Evolutionary conservation across 352 stramenopile species (phyloP).

Genomic region (Globisporangium spiculum): DNA sequence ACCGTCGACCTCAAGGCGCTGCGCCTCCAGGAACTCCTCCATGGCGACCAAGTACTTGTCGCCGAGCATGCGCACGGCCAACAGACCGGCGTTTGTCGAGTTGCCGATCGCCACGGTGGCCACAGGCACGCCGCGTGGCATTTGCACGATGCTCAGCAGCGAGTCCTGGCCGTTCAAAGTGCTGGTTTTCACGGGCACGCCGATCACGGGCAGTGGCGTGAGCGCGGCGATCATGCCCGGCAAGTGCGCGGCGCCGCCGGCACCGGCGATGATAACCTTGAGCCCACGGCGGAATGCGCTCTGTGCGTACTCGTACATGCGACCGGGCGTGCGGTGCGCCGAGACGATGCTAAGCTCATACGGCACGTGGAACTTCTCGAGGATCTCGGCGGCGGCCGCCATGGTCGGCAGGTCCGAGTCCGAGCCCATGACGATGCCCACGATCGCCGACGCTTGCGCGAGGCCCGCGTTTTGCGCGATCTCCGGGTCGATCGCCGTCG

Average conservation of each 20-base stretch:
- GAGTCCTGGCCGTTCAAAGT: slow-evolving; percentile 97
- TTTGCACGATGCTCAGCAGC: slow-evolving; percentile 98
- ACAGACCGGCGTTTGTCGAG: slow-evolving; percentile 96
- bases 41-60: slow-evolving; percentile 85
- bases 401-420: slow-evolving; percentile 98
- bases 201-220: slow-evolving; percentile 90
- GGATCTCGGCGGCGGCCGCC: slow-evolving; percentile 92
- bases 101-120: slow-evolving; percentile 99
- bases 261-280: slow-evolving; percentile 93
- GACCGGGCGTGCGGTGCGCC: slow-evolving; percentile 96
- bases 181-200: slow-evolving; percentile 97
- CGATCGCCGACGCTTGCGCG: slow-evolving; percentile 31
- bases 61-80: slow-evolving; percentile 96
- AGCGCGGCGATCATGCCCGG: slow-evolving; percentile 93
- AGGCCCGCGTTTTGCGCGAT: slow-evolving; percentile 42
- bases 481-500: slow-evolving; percentile 46
- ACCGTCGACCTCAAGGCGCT: slow-evolving; percentile 91
- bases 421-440: slow-evolving; percentile 91
- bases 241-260: slow-evolving; percentile 96
- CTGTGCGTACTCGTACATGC: slow-evolving; percentile 96
- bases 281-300: slow-evolving; percentile 87
- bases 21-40: slow-evolving; percentile 89
- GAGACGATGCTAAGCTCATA: slow-evolving; percentile 98
- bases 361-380: slow-evolving; percentile 94
- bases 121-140: slow-evolving; percentile 97